Conservation (phyloP, 352 stramenopile genomes). For the Phytophthora colocasiae region DNA sequence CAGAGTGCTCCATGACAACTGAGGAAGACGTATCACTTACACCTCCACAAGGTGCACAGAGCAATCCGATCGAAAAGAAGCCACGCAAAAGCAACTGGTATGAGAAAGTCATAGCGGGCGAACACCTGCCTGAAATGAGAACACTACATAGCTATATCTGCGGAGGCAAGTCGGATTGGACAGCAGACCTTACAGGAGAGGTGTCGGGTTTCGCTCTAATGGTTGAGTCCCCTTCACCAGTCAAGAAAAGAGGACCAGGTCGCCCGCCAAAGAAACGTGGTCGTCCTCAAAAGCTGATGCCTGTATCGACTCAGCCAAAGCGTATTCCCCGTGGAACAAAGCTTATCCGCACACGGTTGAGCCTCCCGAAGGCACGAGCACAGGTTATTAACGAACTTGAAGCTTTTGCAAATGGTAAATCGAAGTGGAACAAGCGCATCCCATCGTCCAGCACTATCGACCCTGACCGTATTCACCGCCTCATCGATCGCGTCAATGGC, state of each 20-base stretch:
- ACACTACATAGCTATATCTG: constrained; percentile 69
- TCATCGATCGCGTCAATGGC: constrained; percentile 74
- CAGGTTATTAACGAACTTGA: constrained; percentile 57
- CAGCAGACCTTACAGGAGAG: constrained; percentile 39
- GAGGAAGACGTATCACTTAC: constrained; percentile 50
- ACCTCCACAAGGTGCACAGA: constrained; percentile 14
- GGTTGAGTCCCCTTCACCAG: not conserved
- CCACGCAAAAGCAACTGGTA: constrained; percentile 57
- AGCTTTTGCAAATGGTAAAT: constrained; percentile 69
- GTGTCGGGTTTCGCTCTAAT: constrained; percentile 1
- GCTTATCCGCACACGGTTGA: constrained; percentile 52
- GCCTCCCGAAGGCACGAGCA: constrained; percentile 62
- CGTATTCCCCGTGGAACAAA: constrained; percentile 22
- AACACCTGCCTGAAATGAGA: constrained; percentile 64
- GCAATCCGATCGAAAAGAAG: constrained; percentile 17
- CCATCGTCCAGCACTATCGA: constrained; percentile 54
- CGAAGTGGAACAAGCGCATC: constrained; percentile 76
- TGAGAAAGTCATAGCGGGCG: constrained; percentile 46
- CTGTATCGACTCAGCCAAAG: constrained; percentile 12
- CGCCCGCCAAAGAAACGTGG: constrained; percentile 30
- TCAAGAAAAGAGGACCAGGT: constrained; percentile 29
- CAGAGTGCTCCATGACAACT: constrained; percentile 58
- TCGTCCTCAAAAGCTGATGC: constrained; percentile 23
- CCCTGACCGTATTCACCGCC: constrained; percentile 67
- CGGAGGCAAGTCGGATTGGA: constrained; percentile 69